These are phyloP conservation scores for Graphilbum fragrans DNA, from an alignment of 2,329 filamentous ascomycete genomes.

Conservation along the genomic window DNA sequence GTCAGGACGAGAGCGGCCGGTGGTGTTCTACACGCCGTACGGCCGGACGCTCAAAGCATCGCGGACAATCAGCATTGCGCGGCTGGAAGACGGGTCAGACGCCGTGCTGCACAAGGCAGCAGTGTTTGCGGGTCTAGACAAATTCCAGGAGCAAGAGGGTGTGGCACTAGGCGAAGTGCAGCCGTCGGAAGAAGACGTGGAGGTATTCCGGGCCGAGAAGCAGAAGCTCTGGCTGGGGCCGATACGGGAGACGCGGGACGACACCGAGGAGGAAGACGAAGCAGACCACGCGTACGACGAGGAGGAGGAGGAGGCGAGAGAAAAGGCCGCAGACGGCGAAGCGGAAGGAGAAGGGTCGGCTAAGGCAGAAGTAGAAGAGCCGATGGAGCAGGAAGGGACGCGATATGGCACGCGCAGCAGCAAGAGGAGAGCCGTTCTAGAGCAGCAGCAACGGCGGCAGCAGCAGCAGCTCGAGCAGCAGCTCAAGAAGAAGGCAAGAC, in stretches of 20 bases:
- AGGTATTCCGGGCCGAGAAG: constrained; percentile 8
- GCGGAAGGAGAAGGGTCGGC: constrained; percentile 8
- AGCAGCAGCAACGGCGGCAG: too few relatives aligned
- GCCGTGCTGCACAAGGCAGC: constrained; percentile 7
- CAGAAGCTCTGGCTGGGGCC: constrained; percentile 10
- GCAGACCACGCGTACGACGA: neutral
- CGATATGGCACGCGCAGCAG: neutral
- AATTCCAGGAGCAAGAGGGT: constrained; percentile 14
- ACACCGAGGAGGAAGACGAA: constrained; percentile 5
- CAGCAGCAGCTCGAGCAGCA: too few relatives aligned
- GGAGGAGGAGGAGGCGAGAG: constrained; percentile 13
- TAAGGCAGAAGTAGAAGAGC: neutral
- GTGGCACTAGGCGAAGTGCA: constrained; percentile 12
- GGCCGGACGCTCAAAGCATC: constrained; percentile 37
- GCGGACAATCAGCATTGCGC: constrained; percentile 21
- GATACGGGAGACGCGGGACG: constrained; percentile 2
- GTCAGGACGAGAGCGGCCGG: constrained; percentile 29
- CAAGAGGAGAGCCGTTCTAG: neutral
- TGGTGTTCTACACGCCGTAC: constrained; percentile 35
- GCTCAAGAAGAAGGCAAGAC: too few relatives aligned
- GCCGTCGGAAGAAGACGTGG: constrained; percentile 5
- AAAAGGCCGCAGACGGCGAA: constrained; percentile 11
- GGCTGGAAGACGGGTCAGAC: constrained; percentile 12
- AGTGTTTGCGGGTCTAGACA: constrained; percentile 10
- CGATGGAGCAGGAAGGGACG: neutral